Conservation (phyloP, 306 rosid species). For the Corylus heterophylla region DNA sequence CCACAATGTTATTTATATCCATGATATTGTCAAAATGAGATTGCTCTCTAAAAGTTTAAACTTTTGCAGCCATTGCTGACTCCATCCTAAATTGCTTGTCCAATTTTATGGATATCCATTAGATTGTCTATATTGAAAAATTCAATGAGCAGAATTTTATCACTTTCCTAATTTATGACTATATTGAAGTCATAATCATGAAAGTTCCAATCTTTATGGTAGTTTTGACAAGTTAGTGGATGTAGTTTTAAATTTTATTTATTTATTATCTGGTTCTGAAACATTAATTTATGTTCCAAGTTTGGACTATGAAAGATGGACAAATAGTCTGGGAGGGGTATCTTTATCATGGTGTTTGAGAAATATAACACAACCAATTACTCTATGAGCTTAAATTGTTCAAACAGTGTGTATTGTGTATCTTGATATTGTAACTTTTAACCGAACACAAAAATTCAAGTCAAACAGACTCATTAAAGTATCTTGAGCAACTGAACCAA, state of each 20-base stretch:
- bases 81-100: background rate
- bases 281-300: background rate
- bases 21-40: too few species aligned
- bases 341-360: background rate
- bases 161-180: background rate
- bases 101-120: background rate
- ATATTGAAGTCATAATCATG: too few species aligned
- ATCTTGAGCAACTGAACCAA: too few species aligned
- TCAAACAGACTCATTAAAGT: too few species aligned
- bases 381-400: too few species aligned
- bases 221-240: background rate
- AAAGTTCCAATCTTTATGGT: background rate
- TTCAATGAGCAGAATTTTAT: background rate
- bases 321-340: background rate
- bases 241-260: too few species aligned
- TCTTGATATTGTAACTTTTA: too few species aligned
- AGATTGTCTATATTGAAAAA: background rate
- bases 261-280: background rate
- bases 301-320: background rate
- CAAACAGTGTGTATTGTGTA: too few species aligned
- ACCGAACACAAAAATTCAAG: too few species aligned
- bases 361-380: too few species aligned
- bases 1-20: too few species aligned
- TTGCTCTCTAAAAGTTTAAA: background rate
- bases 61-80: background rate